These are phyloP conservation scores for Alternaria angustiovoidea DNA, from an alignment of 2,329 filamentous ascomycete genomes.

Conservation along the genomic window DNA sequence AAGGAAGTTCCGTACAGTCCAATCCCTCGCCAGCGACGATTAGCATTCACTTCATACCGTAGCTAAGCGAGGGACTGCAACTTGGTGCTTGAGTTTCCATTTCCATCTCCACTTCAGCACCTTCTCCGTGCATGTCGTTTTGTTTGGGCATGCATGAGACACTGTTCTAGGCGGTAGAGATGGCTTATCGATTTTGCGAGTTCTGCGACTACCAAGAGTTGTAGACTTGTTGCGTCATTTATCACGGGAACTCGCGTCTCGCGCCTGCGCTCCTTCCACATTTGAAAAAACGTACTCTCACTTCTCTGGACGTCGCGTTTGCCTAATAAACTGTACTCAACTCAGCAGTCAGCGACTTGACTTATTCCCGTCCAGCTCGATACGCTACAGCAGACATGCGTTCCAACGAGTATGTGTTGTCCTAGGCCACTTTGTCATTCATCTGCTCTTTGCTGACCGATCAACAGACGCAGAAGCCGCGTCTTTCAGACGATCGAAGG, in stretches of 20 bases:
- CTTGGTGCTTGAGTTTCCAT: not conserved
- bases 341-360: not conserved
- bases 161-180: not conserved
- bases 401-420: not conserved
- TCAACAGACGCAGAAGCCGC: not conserved
- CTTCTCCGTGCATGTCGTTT: not conserved
- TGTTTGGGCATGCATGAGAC: not conserved
- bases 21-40: not conserved
- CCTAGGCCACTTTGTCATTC: not conserved
- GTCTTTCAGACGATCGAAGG: not conserved
- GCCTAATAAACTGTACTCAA: not conserved
- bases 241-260: not conserved
- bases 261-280: not conserved
- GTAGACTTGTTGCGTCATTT: not conserved
- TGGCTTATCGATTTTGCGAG: not conserved
- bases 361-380: no score
- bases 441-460: not conserved
- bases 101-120: not conserved
- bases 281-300: not conserved
- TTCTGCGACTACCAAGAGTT: not conserved
- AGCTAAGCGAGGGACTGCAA: no score
- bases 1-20: slow-evolving; percentile 29
- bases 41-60: no score
- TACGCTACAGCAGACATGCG: not conserved
- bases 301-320: no score